Base-by-base conservation (phyloP, 1,139 yeast genomes). In the Suhomyces yuchorum region DNA sequence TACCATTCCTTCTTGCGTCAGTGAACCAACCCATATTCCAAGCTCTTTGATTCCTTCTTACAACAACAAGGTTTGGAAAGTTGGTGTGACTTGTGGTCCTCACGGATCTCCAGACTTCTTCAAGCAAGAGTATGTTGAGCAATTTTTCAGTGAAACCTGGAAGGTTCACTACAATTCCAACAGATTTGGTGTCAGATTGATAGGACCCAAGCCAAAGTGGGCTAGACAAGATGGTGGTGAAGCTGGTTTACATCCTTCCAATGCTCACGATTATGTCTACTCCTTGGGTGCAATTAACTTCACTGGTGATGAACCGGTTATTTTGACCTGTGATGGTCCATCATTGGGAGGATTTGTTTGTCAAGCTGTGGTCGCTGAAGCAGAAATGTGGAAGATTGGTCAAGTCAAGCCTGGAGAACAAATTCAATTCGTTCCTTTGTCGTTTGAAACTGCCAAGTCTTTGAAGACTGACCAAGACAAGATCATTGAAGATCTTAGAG, bases 381-480 rank as follows among this genome's bases (percentile, higher is more conserved):
- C 96, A 30, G 99, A 93, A 71, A 83, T 93, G 87, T 93, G 98
- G 98, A 93, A 93, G 73, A 87, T 93, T 64, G 99, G 99, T 46
- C 98, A 93, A 72, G 92, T 88, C 43, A 91, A 88, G 67, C 97
- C 98, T 6, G 98, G 98, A 62, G 98, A 92, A 61, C 60, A 67
- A 51, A 83, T 93, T 55, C 81, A 81, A 58, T 93, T 93, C 73
- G 82, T 84, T 46, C 97, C 97, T 40, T 76, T 93, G 43, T 62
- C 82, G 9, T 86, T 81, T 60, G 82, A 80, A 34, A 71, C 78
- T 49, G 97, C 98, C 6, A 76, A 86, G 58, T 62, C 65, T 15
- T 73, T 91, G 65, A 86, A 83, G 68, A 59, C 61, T 30, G 66
- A 72, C 3, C 96, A 87, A 63, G 90, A 87, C 59, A 57, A 59